Percentiles rank a stretch among this genome's conserved stretches.
phyloP scores from a whole-genome alignment of 495 filamentous ascomycete genomes.

The Aspergillus nidulans region DNA sequence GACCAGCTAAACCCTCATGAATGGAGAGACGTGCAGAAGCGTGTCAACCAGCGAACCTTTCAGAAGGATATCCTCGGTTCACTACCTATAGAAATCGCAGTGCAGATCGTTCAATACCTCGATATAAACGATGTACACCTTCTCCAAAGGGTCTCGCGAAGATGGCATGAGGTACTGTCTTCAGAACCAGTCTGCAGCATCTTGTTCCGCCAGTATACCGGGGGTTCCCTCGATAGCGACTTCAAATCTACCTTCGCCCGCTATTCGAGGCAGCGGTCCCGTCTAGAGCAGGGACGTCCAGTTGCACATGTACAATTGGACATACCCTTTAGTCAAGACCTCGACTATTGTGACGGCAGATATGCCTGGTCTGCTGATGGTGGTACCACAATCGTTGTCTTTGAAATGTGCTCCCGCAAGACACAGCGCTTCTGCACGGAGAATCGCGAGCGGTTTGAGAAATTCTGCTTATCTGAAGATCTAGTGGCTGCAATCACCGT shows the following conservation, averaged over 20 bases:
- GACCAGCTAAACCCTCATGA: conserved; percentile 27
- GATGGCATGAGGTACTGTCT: conserved; percentile 30
- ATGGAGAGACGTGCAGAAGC: conserved; percentile 29
- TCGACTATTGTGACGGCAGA: conserved; percentile 24
- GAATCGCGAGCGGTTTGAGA: conserved; percentile 24
- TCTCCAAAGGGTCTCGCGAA: conserved; percentile 30
- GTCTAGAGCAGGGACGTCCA: conserved; percentile 21
- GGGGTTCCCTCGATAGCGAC: neutral
- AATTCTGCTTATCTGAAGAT: conserved; percentile 17
- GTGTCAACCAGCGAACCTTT: conserved; percentile 17
- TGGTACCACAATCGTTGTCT: conserved; percentile 9
- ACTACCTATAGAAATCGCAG: conserved; percentile 30
- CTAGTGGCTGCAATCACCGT: conserved; percentile 24
- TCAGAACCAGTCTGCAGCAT: conserved; percentile 15
- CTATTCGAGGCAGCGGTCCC: conserved; percentile 18
- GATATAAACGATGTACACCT: conserved; percentile 22
- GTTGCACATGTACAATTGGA: neutral
- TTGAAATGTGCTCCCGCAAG: conserved; percentile 14
- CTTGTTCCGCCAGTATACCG: conserved; percentile 14
- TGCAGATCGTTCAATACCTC: conserved; percentile 22
- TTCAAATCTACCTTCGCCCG: conserved; percentile 8
- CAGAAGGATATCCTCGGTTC: conserved; percentile 32
- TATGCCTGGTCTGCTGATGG: conserved; percentile 20
- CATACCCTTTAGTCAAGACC: neutral
- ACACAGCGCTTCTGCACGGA: conserved; percentile 21